Evolutionary conservation across 495 filamentous ascomycete species (phyloP).

Genomic region (Aspergillus panamensis): DNA sequence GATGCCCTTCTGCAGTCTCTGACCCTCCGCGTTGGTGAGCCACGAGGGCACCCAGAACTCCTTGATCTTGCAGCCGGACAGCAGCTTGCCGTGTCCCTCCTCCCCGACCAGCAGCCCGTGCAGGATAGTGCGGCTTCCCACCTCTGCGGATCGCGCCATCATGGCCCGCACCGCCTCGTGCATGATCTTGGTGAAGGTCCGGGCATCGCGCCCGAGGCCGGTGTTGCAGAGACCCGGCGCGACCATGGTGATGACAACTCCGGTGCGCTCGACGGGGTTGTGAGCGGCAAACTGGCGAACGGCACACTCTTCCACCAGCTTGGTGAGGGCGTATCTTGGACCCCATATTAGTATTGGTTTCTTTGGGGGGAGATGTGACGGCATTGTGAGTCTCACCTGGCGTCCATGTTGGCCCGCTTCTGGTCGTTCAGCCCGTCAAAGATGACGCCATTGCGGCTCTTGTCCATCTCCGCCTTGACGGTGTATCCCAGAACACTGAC

Average conservation of each 20-base stretch:
- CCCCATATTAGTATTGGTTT: slow-evolving; percentile 23
- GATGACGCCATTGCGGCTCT: slow-evolving; percentile 3
- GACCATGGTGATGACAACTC: slow-evolving; percentile 40
- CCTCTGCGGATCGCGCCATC: slow-evolving; percentile 27
- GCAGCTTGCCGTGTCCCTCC: slow-evolving; percentile 24
- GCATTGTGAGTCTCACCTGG: slow-evolving; percentile 3
- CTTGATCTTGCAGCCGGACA: slow-evolving; percentile 24
- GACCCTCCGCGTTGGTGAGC: slow-evolving; percentile 32
- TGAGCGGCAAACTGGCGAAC: slow-evolving; percentile 30
- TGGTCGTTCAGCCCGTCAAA: slow-evolving; percentile 20
- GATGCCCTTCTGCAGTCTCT: slow-evolving; percentile 33
- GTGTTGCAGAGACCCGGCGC: slow-evolving; percentile 45
- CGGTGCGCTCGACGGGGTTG: slow-evolving; percentile 27
- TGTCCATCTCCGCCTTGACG: slow-evolving; percentile 22
- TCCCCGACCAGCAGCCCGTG: slow-evolving; percentile 23
- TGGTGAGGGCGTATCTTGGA: slow-evolving; percentile 27
- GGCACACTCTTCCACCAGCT: slow-evolving; percentile 38
- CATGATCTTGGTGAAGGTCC: slow-evolving; percentile 18
- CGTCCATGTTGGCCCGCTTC: slow-evolving; percentile 22
- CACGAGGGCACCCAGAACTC: slow-evolving; percentile 26
- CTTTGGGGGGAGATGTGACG: neutral
- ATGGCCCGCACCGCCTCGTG: slow-evolving; percentile 7
- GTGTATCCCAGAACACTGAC: slow-evolving; percentile 20
- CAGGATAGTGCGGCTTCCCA: slow-evolving; percentile 28
- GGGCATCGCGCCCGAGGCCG: slow-evolving; percentile 30